phyloP scores from a whole-genome alignment of 306 rosid genomes.

The Morella rubra region DNA sequence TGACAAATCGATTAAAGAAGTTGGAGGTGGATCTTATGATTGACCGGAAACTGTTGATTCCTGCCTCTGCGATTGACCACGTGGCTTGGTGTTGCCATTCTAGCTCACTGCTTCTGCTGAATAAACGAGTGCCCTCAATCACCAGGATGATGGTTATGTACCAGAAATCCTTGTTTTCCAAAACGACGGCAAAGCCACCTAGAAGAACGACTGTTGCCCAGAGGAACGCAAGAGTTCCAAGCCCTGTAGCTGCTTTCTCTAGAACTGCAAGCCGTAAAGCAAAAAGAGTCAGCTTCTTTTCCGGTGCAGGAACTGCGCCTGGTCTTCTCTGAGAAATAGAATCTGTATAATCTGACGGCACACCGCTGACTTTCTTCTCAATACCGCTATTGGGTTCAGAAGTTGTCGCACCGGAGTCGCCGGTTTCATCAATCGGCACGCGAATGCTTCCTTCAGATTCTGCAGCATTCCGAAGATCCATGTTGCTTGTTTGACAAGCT shows the following conservation, averaged over 20 bases:
- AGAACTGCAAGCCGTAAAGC: constrained; percentile 79
- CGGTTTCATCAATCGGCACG: constrained; percentile 48
- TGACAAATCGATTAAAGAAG: too few relatives aligned
- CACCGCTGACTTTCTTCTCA: constrained; percentile 47
- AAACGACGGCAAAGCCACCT: constrained; percentile 71
- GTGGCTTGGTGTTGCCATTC: constrained; percentile 98
- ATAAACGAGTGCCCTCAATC: constrained; percentile 80
- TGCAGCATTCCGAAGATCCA: constrained; percentile 44
- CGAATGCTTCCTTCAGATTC: constrained; percentile 45
- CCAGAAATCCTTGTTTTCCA: constrained; percentile 76
- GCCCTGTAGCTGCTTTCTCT: constrained; percentile 79
- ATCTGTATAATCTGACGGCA: neutral
- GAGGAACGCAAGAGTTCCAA: constrained; percentile 89
- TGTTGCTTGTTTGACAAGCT: constrained; percentile 11
- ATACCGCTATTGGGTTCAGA: constrained; percentile 52
- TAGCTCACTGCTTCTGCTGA: constrained; percentile 92
- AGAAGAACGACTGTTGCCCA: constrained; percentile 88
- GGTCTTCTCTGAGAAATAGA: constrained; percentile 23
- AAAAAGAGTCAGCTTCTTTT: constrained; percentile 79
- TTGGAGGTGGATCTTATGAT: too few relatives aligned
- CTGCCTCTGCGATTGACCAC: constrained; percentile 72
- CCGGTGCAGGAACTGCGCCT: constrained; percentile 56
- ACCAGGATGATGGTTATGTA: constrained; percentile 72
- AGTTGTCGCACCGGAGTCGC: constrained; percentile 44
- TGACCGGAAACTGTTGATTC: too few relatives aligned